Evolutionary conservation across 495 filamentous ascomycete genomes (phyloP).

Genomic region (Neurospora sp.): DNA sequence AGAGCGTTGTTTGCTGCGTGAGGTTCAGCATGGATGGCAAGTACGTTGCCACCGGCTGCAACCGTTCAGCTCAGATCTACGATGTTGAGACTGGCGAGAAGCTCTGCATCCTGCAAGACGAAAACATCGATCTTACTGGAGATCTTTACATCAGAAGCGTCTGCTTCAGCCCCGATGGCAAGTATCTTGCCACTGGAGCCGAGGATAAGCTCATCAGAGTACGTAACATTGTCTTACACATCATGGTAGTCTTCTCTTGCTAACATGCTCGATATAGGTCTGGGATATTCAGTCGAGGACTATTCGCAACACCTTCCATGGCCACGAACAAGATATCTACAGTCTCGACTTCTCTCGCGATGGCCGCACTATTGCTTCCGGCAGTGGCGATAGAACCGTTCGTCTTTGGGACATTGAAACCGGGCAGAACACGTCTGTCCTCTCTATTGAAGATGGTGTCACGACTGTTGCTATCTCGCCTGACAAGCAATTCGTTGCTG

Average conservation of each 20-base stretch:
- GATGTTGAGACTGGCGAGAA: conserved; percentile 72
- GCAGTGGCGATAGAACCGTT: conserved; percentile 79
- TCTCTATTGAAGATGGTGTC: conserved; percentile 83
- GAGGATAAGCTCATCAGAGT: conserved; percentile 89
- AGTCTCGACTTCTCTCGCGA: conserved; percentile 85
- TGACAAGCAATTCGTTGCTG: conserved; percentile 75
- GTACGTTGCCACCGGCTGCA: conserved; percentile 83
- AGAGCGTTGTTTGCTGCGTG: conserved; percentile 87
- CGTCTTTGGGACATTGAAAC: conserved; percentile 82
- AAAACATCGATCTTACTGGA: conserved; percentile 70
- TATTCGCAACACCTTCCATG: conserved; percentile 73
- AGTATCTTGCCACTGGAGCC: conserved; percentile 79
- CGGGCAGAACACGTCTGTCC: conserved; percentile 59
- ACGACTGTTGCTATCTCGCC: conserved; percentile 90
- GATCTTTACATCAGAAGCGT: conserved; percentile 88
- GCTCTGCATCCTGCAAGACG: conserved; percentile 71
- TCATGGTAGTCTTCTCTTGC: not conserved
- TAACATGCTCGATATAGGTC: conserved; percentile 43
- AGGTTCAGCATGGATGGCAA: conserved; percentile 83
- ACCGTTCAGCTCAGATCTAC: conserved; percentile 82
- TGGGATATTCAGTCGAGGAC: conserved; percentile 72
- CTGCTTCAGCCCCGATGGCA: conserved; percentile 86
- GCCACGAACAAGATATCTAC: conserved; percentile 90
- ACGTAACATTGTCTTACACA: conserved; percentile 24
- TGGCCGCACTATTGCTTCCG: conserved; percentile 79